Percentiles rank a stretch among this genome's conserved stretches.
These are phyloP conservation scores for Wallemia hederae DNA, from an alignment of 1,284 basidiomycete genomes.

Conservation along the genomic window DNA sequence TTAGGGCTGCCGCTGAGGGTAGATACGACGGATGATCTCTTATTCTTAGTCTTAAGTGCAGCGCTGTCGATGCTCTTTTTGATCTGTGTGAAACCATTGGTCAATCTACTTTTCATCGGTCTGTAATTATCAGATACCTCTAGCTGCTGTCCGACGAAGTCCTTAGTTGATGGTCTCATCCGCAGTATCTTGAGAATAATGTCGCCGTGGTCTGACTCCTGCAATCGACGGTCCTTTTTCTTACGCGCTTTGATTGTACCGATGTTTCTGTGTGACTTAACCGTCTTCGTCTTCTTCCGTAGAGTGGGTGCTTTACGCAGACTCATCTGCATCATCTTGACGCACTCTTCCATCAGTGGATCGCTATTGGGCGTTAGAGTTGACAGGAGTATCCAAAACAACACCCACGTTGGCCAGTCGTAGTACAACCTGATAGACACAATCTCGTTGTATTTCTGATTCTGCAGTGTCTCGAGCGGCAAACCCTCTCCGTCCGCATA, in stretches of 20 bases:
- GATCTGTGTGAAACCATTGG: not conserved
- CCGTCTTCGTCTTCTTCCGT: slow-evolving; percentile 66
- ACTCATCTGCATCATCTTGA: slow-evolving; percentile 62
- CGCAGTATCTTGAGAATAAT: slow-evolving; percentile 72
- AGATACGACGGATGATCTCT: not conserved
- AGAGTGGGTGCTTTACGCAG: slow-evolving; percentile 41
- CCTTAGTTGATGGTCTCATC: slow-evolving; percentile 61
- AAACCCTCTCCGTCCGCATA: slow-evolving; percentile 68
- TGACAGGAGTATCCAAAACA: slow-evolving; percentile 2
- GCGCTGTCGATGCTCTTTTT: not conserved
- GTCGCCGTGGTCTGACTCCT: slow-evolving; percentile 39
- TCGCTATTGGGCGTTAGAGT: slow-evolving; percentile 24
- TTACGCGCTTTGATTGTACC: slow-evolving; percentile 90
- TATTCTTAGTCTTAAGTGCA: not conserved
- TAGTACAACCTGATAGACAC: slow-evolving; percentile 72
- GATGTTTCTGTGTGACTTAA: slow-evolving; percentile 51
- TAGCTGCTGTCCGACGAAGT: slow-evolving; percentile 66
- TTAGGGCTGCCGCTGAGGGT: not conserved
- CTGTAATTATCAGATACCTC: slow-evolving; percentile 21
- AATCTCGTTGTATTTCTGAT: slow-evolving; percentile 80
- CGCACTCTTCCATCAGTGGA: slow-evolving; percentile 80
- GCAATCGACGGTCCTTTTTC: slow-evolving; percentile 29
- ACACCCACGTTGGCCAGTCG: slow-evolving; percentile 55
- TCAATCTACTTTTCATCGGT: not conserved
- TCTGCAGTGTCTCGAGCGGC: slow-evolving; percentile 63